A percentile compares a stretch with the other conserved stretches of the same genome.
phyloP scores from a whole-genome alignment of 2,329 filamentous ascomycete genomes.

The Penicillium sp. region DNA sequence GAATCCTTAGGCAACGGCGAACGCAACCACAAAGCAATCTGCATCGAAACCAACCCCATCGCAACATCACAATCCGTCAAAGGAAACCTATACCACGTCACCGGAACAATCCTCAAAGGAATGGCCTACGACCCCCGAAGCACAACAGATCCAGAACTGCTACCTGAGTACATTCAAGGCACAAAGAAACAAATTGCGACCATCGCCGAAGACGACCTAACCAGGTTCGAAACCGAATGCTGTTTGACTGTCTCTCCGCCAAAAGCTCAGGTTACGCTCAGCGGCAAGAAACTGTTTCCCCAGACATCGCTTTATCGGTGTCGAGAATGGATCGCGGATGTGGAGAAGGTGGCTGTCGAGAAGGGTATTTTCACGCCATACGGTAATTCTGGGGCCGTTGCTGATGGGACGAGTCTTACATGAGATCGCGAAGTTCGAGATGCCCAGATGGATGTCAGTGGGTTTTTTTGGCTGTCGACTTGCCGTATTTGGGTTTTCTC shows the following conservation, averaged over 20 bases:
- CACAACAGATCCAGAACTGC: slow-evolving; percentile 6
- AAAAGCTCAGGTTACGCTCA: slow-evolving; percentile 10
- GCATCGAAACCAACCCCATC: slow-evolving; percentile 16
- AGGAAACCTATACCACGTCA: slow-evolving; percentile 15
- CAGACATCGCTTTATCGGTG: slow-evolving; percentile 15
- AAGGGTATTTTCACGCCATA: slow-evolving; percentile 14
- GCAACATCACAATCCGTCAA: not conserved
- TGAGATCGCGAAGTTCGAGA: not conserved
- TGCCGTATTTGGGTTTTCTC: not conserved
- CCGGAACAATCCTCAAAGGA: slow-evolving; percentile 17
- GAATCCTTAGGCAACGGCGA: slow-evolving; percentile 10
- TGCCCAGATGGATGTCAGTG: not conserved
- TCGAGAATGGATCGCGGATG: slow-evolving; percentile 16
- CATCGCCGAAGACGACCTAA: slow-evolving; percentile 12
- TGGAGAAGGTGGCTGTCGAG: slow-evolving; percentile 13
- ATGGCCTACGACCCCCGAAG: slow-evolving; percentile 13
- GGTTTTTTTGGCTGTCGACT: not conserved
- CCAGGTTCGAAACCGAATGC: slow-evolving; percentile 10
- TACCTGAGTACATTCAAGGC: slow-evolving; percentile 7
- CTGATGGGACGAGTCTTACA: not conserved
- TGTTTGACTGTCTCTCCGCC: slow-evolving; percentile 14
- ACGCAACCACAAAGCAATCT: slow-evolving; percentile 17
- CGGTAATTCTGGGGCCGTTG: too few species aligned
- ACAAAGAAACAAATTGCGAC: slow-evolving; percentile 15
- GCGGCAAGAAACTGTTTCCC: slow-evolving; percentile 9